These are phyloP conservation scores for Micractinium conductrix DNA, from an alignment of 139 green algal species.

Conservation along the genomic window DNA sequence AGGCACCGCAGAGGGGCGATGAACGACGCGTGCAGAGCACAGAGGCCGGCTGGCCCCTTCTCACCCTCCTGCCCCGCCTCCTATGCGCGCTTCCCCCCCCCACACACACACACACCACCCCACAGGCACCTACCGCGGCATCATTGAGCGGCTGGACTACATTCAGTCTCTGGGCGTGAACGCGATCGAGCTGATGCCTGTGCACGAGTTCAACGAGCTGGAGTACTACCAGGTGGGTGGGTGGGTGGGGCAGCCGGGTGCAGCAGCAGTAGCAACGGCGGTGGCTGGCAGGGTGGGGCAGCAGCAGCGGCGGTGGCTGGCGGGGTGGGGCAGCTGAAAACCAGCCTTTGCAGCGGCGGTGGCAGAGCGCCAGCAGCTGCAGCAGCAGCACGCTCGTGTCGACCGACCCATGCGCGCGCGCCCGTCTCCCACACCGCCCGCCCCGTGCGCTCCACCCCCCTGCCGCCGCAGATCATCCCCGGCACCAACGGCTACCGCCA, in stretches of 20 bases:
- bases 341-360: too few relatives aligned
- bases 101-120: background rate
- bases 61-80: background rate
- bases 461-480: conserved; percentile 44
- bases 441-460: background rate
- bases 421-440: background rate
- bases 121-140: conserved; percentile 87
- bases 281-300: background rate
- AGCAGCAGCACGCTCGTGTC: background rate
- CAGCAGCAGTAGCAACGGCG: background rate
- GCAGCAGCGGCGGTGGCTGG: background rate
- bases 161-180: conserved; percentile 93
- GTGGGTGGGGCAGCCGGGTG: background rate
- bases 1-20: too few relatives aligned
- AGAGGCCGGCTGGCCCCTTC: background rate
- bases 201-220: conserved; percentile 99
- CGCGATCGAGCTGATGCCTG: conserved; percentile 95
- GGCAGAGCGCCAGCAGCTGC: background rate
- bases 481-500: conserved; percentile 65
- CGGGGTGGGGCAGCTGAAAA: background rate
- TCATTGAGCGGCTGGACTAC: conserved; percentile 92
- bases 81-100: background rate
- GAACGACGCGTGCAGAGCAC: too few relatives aligned
- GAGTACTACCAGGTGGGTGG: conserved; percentile 88
- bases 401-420: background rate